These are phyloP conservation scores for Saccharomycopsis lassenensis DNA, from an alignment of 805 yeast species.

Conservation along the genomic window DNA sequence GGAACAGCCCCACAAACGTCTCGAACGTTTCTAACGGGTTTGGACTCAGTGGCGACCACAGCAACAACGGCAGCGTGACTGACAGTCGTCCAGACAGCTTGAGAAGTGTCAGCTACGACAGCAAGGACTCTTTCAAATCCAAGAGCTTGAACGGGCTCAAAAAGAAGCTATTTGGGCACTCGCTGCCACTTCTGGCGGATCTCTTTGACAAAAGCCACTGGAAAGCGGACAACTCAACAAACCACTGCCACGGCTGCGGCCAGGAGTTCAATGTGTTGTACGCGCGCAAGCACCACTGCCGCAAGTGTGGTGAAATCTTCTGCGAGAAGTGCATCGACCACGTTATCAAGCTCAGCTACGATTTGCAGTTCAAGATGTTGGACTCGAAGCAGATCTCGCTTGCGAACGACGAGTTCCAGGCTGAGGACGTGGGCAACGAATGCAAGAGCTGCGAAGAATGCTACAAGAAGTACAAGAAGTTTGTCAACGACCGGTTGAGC, in stretches of 20 bases:
- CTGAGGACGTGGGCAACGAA: conserved; percentile 3
- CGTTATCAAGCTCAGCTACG: conserved; percentile 26
- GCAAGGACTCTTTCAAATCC: too few species aligned
- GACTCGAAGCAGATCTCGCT: background rate
- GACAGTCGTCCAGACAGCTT: too few species aligned
- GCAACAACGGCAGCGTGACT: conserved; percentile 2
- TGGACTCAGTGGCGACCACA: background rate
- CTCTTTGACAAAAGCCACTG: conserved; percentile 7
- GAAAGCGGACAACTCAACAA: conserved; percentile 12
- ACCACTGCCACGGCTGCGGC: conserved; percentile 7
- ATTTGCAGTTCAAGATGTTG: conserved; percentile 24
- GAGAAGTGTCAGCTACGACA: too few species aligned
- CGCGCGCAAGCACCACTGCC: conserved; percentile 31
- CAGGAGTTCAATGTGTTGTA: conserved; percentile 12
- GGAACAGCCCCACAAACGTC: conserved; percentile 3
- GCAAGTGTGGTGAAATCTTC: conserved; percentile 32
- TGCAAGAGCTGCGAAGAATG: conserved; percentile 6
- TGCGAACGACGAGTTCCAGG: background rate
- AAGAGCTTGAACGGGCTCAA: too few species aligned
- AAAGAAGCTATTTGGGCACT: too few species aligned
- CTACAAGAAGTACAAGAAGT: conserved; percentile 4
- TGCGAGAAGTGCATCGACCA: conserved; percentile 29
- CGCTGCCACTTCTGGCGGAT: background rate
- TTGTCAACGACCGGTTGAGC: conserved; percentile 4
- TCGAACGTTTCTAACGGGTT: background rate